Evolutionary conservation across 441 rosid species (phyloP).

Genomic region (Viola pubescens): DNA sequence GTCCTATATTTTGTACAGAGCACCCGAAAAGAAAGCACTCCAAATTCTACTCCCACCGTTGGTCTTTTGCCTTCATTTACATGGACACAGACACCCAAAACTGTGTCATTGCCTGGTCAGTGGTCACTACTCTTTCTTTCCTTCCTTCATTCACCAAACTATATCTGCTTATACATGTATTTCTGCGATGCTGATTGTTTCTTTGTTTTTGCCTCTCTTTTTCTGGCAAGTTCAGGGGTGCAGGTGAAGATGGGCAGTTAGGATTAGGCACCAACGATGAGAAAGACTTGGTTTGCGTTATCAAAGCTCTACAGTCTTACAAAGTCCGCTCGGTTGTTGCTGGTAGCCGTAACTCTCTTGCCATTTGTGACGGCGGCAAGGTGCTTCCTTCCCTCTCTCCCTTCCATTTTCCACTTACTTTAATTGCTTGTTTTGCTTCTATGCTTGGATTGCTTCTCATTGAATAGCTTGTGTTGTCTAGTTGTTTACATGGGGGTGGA

Average conservation of each 20-base stretch:
- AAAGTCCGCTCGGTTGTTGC: constrained; percentile 77
- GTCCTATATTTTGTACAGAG: too few relatives aligned
- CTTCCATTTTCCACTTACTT: neutral
- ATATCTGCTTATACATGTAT: too few relatives aligned
- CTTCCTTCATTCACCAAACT: too few relatives aligned
- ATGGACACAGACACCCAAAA: too few relatives aligned
- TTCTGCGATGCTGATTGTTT: neutral
- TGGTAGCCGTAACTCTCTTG: constrained; percentile 97
- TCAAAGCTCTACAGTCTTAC: constrained; percentile 58
- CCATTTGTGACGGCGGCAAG: constrained; percentile 94
- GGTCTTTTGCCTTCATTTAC: too few relatives aligned
- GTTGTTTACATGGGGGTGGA: constrained; percentile 99
- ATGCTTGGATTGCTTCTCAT: constrained; percentile 2
- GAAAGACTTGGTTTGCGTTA: constrained; percentile 64
- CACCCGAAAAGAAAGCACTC: too few relatives aligned
- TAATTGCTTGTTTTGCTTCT: neutral
- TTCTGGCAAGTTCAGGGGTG: constrained; percentile 47
- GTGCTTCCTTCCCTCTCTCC: constrained; percentile 29
- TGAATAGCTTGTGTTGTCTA: constrained; percentile 11
- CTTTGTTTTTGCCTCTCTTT: constrained; percentile 8
- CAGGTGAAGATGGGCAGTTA: constrained; percentile 95
- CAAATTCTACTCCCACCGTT: too few relatives aligned
- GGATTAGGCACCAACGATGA: constrained; percentile 81
- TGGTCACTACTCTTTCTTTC: too few relatives aligned
- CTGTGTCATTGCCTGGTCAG: too few relatives aligned